Evolutionary conservation across 805 yeast species (phyloP).

Genomic region (Myxozyma geophila): DNA sequence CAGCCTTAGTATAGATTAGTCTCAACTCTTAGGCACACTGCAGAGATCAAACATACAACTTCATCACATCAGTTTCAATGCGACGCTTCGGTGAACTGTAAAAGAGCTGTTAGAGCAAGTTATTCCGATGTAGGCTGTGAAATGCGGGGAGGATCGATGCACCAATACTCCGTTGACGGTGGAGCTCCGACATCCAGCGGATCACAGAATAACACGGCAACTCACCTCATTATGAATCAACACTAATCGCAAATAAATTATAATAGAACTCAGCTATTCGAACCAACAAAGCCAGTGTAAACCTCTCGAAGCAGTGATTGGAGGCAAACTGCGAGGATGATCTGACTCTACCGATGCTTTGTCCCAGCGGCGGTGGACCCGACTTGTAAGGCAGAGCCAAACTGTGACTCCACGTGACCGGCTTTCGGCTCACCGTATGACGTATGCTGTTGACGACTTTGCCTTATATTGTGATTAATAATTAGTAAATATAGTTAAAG

Average conservation of each 20-base stretch:
- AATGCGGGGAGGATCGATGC: neutral
- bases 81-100: slow-evolving; percentile 69
- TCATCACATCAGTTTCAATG: slow-evolving; percentile 95
- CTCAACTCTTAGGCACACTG: neutral
- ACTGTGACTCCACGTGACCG: neutral
- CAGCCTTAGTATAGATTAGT: slow-evolving; percentile 49
- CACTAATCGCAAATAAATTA: too few species aligned
- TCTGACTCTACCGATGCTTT: neutral
- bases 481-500: too few species aligned
- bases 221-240: slow-evolving; percentile 9
- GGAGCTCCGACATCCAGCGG: neutral
- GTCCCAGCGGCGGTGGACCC: slow-evolving; percentile 3
- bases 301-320: neutral
- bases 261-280: neutral
- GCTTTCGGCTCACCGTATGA: neutral
- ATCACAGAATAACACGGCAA: neutral
- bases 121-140: neutral
- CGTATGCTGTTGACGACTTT: neutral
- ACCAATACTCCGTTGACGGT: neutral
- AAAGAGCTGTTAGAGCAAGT: neutral
- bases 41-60: slow-evolving; percentile 58
- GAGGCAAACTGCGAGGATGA: neutral
- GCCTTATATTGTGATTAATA: too few species aligned
- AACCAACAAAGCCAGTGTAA: neutral
- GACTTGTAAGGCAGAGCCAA: neutral